Conservation (phyloP, 805 yeast species). For the Yamadazyma paraphyllophila region DNA sequence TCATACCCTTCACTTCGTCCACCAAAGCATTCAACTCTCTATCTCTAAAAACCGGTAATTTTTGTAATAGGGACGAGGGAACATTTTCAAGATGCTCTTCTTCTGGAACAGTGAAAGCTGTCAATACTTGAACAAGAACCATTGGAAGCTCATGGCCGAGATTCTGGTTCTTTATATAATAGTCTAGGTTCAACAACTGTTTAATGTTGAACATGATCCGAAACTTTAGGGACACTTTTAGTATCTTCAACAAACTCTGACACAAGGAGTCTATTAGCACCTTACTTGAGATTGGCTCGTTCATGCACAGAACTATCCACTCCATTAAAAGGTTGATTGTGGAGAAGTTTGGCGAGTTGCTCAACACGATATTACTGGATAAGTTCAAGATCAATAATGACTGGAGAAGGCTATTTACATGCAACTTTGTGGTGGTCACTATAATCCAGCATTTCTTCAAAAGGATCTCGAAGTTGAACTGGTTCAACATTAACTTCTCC, state of each 20-base stretch:
- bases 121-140: not conserved
- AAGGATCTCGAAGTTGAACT: slow-evolving; percentile 28
- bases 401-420: slow-evolving; percentile 21
- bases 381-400: slow-evolving; percentile 31
- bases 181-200: slow-evolving; percentile 10
- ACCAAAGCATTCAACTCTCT: not conserved
- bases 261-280: slow-evolving; percentile 24
- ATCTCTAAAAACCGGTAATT: not conserved
- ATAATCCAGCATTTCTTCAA: slow-evolving; percentile 34
- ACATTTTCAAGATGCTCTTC: not conserved
- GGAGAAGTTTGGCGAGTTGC: slow-evolving; percentile 24
- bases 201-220: slow-evolving; percentile 8
- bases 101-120: not conserved
- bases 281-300: not conserved
- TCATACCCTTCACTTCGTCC: slow-evolving; percentile 1
- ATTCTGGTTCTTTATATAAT: slow-evolving; percentile 4
- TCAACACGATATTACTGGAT: slow-evolving; percentile 26
- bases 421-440: slow-evolving; percentile 4
- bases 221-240: slow-evolving; percentile 5
- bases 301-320: slow-evolving; percentile 12
- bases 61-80: not conserved
- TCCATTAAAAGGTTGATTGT: slow-evolving; percentile 21
- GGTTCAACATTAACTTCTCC: slow-evolving; percentile 11
- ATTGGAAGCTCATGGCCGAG: not conserved
- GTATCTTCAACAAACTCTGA: slow-evolving; percentile 11